Base-by-base conservation (phyloP, 2,329 filamentous ascomycete species). In the Ophiostoma triangulosporum region DNA sequence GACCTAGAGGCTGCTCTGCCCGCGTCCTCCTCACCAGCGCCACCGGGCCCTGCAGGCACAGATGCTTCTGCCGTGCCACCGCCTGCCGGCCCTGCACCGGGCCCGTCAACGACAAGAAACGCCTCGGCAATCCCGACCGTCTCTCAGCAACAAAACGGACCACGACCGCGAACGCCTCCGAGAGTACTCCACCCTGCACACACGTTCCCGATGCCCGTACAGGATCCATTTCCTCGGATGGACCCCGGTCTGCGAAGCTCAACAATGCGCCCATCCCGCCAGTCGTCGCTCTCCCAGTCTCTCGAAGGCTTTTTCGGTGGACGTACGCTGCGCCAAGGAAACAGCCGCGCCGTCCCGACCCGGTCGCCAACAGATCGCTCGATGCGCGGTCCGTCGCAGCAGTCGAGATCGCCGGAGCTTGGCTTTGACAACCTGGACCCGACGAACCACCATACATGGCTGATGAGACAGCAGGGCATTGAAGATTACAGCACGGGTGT, bases 281-380 rank as follows among this genome's bases (percentile, higher is more conserved):
- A 4, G 7, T 31, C 17, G 49, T 52, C 15, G 24, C n/a, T 57
- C 8, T 46, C 54, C 1, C 55, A 57, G 4, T 51, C 43, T 17
- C 29, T 59, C 1, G 55, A 54, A 22, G 15, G 54, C 52, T 46
- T 46, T 51, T 46, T 46, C 20, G 26, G 24, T 11, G 15, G 43
- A 27, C 43, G 43, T 6, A 14, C 57, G 9, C 60, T 62, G 36
- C 54, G 54, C 38, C 58, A 57, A 29, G 56, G 54, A 36, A 60
- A 57, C 57, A 56, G 51, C 14, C 57, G 55, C 17, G 60, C 60
- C 11, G 53, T 51, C 7, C 56, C 56, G 6, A 58, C 54, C 8
- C 59, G 55, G 1, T 29, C 53, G 14, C 33, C 55, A 33, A 46
- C 43, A 46, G 29, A 11, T 24, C 43, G n/a, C 15, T 46, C 43